Conservation (phyloP, 1,284 basidiomycete species). For the Ceratobasidium papillatum region DNA sequence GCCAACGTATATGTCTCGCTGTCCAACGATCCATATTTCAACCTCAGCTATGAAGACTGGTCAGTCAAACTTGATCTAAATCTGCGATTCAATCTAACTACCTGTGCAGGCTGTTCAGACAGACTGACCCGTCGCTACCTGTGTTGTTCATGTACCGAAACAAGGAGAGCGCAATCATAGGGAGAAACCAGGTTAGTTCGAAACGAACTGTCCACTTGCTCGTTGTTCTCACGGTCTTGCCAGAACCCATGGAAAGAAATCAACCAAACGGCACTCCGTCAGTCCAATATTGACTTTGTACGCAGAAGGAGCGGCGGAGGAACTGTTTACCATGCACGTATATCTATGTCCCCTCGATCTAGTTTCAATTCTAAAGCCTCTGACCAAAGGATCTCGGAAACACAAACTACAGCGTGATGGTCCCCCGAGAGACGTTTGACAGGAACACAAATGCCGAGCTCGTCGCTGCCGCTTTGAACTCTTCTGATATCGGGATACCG, state of each 20-base stretch:
- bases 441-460: constrained; percentile 81
- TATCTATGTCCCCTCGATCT: neutral
- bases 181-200: constrained; percentile 75
- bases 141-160: constrained; percentile 91
- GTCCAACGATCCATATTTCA: constrained; percentile 90
- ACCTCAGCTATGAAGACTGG: constrained; percentile 95
- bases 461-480: constrained; percentile 79
- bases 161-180: constrained; percentile 90
- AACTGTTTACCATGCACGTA: constrained; percentile 92
- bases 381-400: constrained; percentile 87
- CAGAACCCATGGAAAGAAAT: constrained; percentile 98
- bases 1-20: constrained; percentile 76
- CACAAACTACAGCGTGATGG: constrained; percentile 95
- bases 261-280: constrained; percentile 67
- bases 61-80: constrained; percentile 54
- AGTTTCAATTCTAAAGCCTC: constrained; percentile 3
- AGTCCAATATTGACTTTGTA: constrained; percentile 77
- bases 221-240: neutral
- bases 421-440: constrained; percentile 84
- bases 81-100: constrained; percentile 21
- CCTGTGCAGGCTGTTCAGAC: constrained; percentile 79
- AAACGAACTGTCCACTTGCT: neutral
- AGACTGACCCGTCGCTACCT: constrained; percentile 70
- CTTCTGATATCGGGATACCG: constrained; percentile 64
- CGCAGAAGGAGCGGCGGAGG: constrained; percentile 95